Evolutionary conservation across 805 yeast species (phyloP), one percentile per base, ranked within the genome.

Genomic region (Yamadazyma endophytica): DNA sequence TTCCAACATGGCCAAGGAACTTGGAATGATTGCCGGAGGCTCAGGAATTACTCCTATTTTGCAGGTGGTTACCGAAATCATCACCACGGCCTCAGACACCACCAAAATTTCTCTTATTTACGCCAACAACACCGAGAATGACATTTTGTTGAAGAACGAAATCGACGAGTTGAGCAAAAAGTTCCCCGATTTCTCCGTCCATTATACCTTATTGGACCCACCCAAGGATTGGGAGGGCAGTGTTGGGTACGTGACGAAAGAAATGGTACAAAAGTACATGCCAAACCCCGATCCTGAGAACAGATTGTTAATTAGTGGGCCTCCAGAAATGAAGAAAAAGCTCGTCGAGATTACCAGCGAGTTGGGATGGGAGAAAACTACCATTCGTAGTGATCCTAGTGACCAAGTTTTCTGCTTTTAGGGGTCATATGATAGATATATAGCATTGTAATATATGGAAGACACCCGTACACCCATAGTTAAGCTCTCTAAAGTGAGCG

Each of bases 31-130:
- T 44, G 90, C 89, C 6, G 95, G 92, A 44, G 95, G 95, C 13
- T 77, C 90, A 0, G 95, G 97, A 31, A 81, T 89, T 41, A 86
- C 96, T 6, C 96, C 97, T 22, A 79, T 86, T 60, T 70, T 83
- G 49, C 95, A 88, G 59, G 82, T 89, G 11, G 65, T 84, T 31
- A 78, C 83, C 38, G 73, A 73, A 37, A 68, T 82, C 30, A 74
- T 82, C 39, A 82, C 88, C 12, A 76, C 79, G 17, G 79, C 86
- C 3, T 77, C 70, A 35, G 89, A 82, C 53, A 21, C 52, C 19
- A 81, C 90, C 21, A 68, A 70, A 31, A 66, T 84, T 33, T 66
- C 75, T 2, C 58, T 84, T 42, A 64, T 84, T 31, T 84, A 68
- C 51, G 88, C 87, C 19, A 83, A 83, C 47, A 84, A 82, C 49